These are phyloP conservation scores for Stenogyne calaminthoides DNA, from an alignment of 305 asterid genomes.

Conservation along the genomic window DNA sequence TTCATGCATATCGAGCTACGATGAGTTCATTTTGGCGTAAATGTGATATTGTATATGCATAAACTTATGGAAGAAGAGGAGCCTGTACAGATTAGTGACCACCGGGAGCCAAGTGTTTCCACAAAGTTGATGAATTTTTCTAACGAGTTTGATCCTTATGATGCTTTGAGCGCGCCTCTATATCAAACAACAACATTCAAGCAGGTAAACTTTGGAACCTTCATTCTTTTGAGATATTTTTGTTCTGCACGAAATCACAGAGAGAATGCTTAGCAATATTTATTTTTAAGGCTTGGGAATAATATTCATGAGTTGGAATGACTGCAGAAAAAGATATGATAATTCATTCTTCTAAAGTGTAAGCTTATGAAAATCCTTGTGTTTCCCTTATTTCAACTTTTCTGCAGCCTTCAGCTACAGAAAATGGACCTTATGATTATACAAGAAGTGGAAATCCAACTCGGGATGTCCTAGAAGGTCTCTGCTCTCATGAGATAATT, in stretches of 20 bases:
- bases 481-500: slow-evolving; percentile 22
- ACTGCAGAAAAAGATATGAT: not conserved
- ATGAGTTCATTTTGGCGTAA: not conserved
- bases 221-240: not conserved
- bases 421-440: too few relatives aligned
- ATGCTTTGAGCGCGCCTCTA: slow-evolving; percentile 81
- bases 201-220: slow-evolving; percentile 57
- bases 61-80: slow-evolving; percentile 41
- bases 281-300: not conserved
- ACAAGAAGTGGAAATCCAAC: too few relatives aligned
- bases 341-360: not conserved
- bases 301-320: not conserved
- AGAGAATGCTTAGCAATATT: not conserved
- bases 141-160: slow-evolving; percentile 86
- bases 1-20: not conserved
- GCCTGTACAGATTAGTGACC: slow-evolving; percentile 33
- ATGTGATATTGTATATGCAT: not conserved
- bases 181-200: slow-evolving; percentile 98
- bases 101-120: slow-evolving; percentile 63
- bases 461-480: too few relatives aligned
- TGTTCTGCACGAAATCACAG: not conserved
- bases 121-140: slow-evolving; percentile 81
- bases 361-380: not conserved
- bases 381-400: not conserved
- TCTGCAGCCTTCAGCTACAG: too few relatives aligned